These are phyloP conservation scores for Cutaneotrichosporon cutaneum DNA, from an alignment of 1,284 basidiomycete genomes.

Conservation along the genomic window DNA sequence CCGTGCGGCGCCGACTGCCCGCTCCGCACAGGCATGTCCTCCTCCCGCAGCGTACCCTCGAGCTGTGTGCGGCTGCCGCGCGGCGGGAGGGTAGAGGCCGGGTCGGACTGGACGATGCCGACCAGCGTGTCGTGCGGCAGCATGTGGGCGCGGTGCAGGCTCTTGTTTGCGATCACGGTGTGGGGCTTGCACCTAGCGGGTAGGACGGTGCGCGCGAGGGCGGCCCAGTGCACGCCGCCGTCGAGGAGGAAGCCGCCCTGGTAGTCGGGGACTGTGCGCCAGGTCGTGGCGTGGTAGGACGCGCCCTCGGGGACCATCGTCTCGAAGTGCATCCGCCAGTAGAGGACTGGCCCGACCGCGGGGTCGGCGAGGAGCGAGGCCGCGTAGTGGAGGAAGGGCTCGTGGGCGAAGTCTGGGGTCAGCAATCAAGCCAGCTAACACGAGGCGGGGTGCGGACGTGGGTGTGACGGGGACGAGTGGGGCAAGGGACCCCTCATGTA, in stretches of 20 bases:
- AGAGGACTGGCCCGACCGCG: slow-evolving; percentile 57
- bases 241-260: slow-evolving; percentile 61
- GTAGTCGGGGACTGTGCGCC: slow-evolving; percentile 79
- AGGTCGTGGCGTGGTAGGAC: slow-evolving; percentile 75
- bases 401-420: slow-evolving; percentile 63
- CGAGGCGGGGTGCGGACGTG: not conserved
- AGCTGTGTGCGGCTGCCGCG: slow-evolving; percentile 52
- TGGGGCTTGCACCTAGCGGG: slow-evolving; percentile 49
- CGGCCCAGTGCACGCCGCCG: slow-evolving; percentile 50
- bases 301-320: slow-evolving; percentile 63
- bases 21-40: slow-evolving; percentile 29
- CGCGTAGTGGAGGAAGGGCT: slow-evolving; percentile 61
- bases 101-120: slow-evolving; percentile 58
- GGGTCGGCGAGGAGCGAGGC: slow-evolving; percentile 61
- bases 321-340: slow-evolving; percentile 55
- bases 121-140: slow-evolving; percentile 69
- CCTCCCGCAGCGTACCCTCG: slow-evolving; percentile 15
- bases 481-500: too few relatives aligned
- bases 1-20: slow-evolving; percentile 42
- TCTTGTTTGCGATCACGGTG: slow-evolving; percentile 64
- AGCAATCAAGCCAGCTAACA: not conserved
- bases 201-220: slow-evolving; percentile 41
- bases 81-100: slow-evolving; percentile 60
- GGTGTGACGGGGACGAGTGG: not conserved
- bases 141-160: slow-evolving; percentile 67